Evolutionary conservation across 441 rosid genomes (phyloP).

Genomic region (Francoa sonchifolia): DNA sequence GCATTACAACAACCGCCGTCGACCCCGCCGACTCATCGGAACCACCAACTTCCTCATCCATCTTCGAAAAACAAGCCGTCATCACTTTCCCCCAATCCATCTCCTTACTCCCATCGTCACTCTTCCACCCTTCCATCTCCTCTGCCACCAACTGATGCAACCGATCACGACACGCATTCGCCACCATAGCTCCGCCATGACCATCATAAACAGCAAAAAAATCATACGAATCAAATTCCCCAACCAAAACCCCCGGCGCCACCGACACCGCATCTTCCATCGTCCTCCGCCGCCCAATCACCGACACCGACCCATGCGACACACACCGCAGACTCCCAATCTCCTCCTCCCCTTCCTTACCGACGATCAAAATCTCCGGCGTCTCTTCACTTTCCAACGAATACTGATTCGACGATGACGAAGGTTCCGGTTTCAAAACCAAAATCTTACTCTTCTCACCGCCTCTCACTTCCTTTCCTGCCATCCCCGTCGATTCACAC

Average conservation of each 20-base stretch:
- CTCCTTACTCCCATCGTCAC: not conserved
- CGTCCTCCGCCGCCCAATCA: slow-evolving; percentile 23
- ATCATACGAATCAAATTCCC: slow-evolving; percentile 16
- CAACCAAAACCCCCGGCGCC: slow-evolving; percentile 10
- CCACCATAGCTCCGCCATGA: slow-evolving; percentile 20
- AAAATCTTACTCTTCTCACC: not conserved
- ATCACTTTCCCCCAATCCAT: slow-evolving; percentile 22
- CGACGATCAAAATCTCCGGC: not conserved
- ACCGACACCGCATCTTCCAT: slow-evolving; percentile 26
- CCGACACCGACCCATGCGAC: slow-evolving; percentile 22
- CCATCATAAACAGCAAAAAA: slow-evolving; percentile 29
- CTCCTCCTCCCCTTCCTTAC: not conserved
- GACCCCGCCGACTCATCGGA: slow-evolving; percentile 11
- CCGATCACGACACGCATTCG: slow-evolving; percentile 15
- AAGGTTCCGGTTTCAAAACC: not conserved
- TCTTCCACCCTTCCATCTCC: slow-evolving; percentile 13
- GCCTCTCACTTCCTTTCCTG: not conserved
- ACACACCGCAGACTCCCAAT: not conserved
- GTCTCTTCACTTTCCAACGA: not conserved
- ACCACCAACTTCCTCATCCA: slow-evolving; percentile 22
- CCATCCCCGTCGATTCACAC: not conserved
- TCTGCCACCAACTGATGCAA: slow-evolving; percentile 19
- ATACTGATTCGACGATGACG: not conserved
- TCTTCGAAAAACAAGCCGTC: slow-evolving; percentile 19
- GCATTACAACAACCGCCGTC: slow-evolving; percentile 25